Percentiles rank a stretch among this genome's conserved stretches.
These are phyloP conservation scores for Neltuma alba DNA, from an alignment of 306 rosid species.

Conservation along the genomic window DNA sequence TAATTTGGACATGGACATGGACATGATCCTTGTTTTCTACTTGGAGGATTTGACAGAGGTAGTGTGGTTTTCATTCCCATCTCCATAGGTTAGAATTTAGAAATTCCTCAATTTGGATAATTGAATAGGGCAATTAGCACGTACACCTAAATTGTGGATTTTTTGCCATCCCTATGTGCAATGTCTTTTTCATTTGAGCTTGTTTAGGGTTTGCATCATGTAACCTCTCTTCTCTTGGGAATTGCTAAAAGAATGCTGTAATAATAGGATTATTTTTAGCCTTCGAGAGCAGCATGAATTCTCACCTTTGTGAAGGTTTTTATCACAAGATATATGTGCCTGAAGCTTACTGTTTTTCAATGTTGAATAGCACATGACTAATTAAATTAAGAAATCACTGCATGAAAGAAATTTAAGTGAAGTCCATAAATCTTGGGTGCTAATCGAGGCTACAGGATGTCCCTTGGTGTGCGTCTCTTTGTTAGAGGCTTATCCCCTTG, in stretches of 20 bases:
- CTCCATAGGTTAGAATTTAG: background rate
- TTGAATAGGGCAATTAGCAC: background rate
- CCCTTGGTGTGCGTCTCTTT: background rate
- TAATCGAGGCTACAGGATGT: background rate
- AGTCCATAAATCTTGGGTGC: background rate
- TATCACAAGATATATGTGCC: background rate
- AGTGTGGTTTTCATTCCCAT: background rate
- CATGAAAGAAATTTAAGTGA: background rate
- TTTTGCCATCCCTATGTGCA: background rate
- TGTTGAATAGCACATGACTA: background rate
- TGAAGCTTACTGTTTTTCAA: background rate
- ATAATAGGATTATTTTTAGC: background rate
- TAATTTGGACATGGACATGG: background rate
- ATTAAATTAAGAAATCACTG: background rate
- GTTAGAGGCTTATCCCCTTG: background rate
- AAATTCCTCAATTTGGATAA: background rate
- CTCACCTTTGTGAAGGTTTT: slow-evolving; percentile 1
- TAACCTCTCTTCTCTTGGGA: background rate
- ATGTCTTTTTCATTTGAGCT: background rate
- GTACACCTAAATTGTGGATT: background rate
- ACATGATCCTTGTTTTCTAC: background rate
- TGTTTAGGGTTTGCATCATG: background rate
- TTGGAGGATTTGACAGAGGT: background rate
- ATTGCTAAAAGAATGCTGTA: background rate
- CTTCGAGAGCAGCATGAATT: background rate